Conservation (phyloP, 306 rosid genomes). For the Carpinus viminea region DNA sequence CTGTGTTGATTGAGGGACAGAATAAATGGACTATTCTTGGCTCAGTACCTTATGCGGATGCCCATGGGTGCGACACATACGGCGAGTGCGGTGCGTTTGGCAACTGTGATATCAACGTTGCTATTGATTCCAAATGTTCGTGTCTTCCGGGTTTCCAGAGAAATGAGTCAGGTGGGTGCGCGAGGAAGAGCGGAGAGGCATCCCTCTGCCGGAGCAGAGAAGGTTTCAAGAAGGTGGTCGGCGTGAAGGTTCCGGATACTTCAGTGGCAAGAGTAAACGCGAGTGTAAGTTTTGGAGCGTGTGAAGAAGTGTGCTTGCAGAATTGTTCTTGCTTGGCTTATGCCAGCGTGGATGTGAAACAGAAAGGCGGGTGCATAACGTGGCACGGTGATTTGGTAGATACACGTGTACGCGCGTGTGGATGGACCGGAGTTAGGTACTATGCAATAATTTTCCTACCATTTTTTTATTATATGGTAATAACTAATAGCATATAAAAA, state of each 20-base stretch:
- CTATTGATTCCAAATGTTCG: not conserved
- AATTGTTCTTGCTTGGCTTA: slow-evolving; percentile 36
- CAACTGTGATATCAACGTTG: not conserved
- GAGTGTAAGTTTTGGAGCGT: slow-evolving; percentile 15
- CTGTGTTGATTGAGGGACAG: too few species aligned
- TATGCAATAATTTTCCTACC: not conserved
- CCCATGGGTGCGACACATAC: not conserved
- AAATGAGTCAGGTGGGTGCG: slow-evolving; percentile 38
- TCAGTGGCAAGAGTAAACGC: slow-evolving; percentile 4
- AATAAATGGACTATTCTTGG: not conserved
- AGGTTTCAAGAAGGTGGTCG: slow-evolving; percentile 34
- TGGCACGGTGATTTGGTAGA: slow-evolving; percentile 32
- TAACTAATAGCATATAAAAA: too few species aligned
- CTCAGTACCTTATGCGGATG: not conserved
- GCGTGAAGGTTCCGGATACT: slow-evolving; percentile 38
- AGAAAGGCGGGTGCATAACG: slow-evolving; percentile 35
- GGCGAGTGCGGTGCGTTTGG: not conserved
- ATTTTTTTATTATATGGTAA: too few species aligned
- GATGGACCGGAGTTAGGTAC: not conserved
- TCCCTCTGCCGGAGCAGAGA: slow-evolving; percentile 38
- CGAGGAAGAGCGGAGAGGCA: slow-evolving; percentile 12
- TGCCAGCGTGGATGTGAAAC: slow-evolving; percentile 25
- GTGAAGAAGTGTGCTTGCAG: slow-evolving; percentile 18
- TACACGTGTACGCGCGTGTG: not conserved
- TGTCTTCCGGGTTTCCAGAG: slow-evolving; percentile 27